phyloP scores from a whole-genome alignment of 352 stramenopile genomes.

The Pythium myriotylum region DNA sequence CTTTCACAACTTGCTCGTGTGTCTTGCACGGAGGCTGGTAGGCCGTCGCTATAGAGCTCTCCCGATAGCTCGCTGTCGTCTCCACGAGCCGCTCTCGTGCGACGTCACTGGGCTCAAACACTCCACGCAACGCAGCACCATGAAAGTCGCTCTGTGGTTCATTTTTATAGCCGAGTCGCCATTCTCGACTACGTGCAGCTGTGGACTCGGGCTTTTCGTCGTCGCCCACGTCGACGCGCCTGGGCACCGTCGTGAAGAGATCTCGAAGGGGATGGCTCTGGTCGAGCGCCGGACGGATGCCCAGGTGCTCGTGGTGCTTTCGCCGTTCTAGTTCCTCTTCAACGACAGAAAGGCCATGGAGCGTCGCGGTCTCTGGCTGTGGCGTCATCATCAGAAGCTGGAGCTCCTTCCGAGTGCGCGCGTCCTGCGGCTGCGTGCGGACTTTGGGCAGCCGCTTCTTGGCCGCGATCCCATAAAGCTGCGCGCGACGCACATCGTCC shows the following conservation, averaged over 20 bases:
- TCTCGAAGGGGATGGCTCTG: slow-evolving; percentile 46
- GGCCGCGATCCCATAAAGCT: slow-evolving; percentile 45
- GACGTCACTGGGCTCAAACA: slow-evolving; percentile 52
- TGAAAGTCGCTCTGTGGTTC: slow-evolving; percentile 32
- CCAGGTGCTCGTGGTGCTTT: slow-evolving; percentile 52
- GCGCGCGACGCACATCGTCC: slow-evolving; percentile 39
- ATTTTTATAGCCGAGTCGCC: slow-evolving; percentile 57
- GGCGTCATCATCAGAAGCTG: slow-evolving; percentile 34
- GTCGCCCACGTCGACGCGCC: slow-evolving; percentile 24
- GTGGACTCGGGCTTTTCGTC: slow-evolving; percentile 17
- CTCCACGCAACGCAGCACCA: slow-evolving; percentile 32
- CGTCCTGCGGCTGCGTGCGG: slow-evolving; percentile 34
- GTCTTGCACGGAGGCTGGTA: slow-evolving; percentile 15
- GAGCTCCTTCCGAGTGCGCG: slow-evolving; percentile 48
- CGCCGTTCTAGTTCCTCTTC: slow-evolving; percentile 55
- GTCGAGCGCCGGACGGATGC: slow-evolving; percentile 52
- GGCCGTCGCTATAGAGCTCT: slow-evolving; percentile 13
- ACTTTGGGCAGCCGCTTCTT: slow-evolving; percentile 41
- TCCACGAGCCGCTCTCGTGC: slow-evolving; percentile 34
- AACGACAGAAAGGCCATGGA: slow-evolving; percentile 17
- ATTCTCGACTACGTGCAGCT: slow-evolving; percentile 30
- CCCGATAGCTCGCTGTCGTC: slow-evolving; percentile 7
- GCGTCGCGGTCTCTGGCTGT: slow-evolving; percentile 21
- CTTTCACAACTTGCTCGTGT: neutral
- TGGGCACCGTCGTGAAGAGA: slow-evolving; percentile 53